Conservation (phyloP, 495 filamentous ascomycete species). For the Neurospora terricola region DNA sequence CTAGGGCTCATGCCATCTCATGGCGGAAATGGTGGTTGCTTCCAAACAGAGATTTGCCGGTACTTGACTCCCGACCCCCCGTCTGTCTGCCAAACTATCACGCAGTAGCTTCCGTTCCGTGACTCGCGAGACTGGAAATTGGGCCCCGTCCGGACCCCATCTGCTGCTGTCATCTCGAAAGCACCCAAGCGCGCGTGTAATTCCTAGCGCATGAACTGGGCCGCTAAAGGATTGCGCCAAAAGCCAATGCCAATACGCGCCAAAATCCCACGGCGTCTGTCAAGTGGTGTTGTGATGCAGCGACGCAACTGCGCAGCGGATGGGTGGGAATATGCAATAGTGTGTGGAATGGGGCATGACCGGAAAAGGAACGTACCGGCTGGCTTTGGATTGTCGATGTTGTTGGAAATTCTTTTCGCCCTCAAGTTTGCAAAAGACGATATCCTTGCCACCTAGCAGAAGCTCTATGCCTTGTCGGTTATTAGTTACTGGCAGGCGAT, state of each 20-base stretch:
- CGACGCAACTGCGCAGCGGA: not conserved
- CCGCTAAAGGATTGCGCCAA: not conserved
- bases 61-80: constrained; percentile 1
- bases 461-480: not conserved
- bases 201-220: not conserved
- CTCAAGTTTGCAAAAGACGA: not conserved
- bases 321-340: not conserved
- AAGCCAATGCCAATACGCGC: not conserved
- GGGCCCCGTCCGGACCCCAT: not conserved
- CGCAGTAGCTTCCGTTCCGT: not conserved
- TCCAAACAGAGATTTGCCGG: not conserved
- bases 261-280: not conserved
- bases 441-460: not conserved
- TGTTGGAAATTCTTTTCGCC: not conserved
- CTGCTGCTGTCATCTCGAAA: not conserved
- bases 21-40: not conserved
- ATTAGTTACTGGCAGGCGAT: not conserved
- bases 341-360: not conserved
- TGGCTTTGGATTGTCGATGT: not conserved
- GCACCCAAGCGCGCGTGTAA: not conserved
- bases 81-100: not conserved
- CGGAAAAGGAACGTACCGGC: not conserved
- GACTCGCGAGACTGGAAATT: not conserved
- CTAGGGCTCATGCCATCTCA: constrained; percentile 1
- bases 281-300: not conserved